A percentile compares a stretch with the other conserved stretches of the same genome.
Evolutionary conservation across 1,284 basidiomycete genomes (phyloP).

Genomic region (Trichosporon sp.): DNA sequence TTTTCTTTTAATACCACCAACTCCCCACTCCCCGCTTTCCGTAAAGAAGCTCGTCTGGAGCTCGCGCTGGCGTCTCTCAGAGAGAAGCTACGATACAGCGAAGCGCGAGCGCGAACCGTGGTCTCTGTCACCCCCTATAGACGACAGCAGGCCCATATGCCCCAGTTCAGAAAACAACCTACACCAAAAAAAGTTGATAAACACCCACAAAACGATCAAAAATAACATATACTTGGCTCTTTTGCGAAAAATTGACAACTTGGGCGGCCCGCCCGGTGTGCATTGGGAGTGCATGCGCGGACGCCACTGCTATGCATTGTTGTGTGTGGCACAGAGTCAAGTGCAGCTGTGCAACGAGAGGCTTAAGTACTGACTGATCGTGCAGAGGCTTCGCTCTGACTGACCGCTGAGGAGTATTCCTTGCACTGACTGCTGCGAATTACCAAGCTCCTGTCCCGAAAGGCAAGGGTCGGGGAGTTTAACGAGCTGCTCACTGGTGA

Average conservation of each 20-base stretch:
- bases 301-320: not conserved
- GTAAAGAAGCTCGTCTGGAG: not conserved
- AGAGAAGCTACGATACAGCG: not conserved
- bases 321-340: not conserved
- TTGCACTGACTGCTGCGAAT: too few relatives aligned
- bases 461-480: too few relatives aligned
- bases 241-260: not conserved
- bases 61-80: not conserved
- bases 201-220: not conserved
- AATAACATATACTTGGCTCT: not conserved
- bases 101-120: not conserved
- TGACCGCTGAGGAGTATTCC: too few relatives aligned
- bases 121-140: not conserved
- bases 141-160: not conserved
- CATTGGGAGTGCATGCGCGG: constrained; percentile 2
- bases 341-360: not conserved
- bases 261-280: not conserved
- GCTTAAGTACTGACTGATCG: too few relatives aligned
- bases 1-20: not conserved
- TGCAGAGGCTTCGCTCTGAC: too few relatives aligned
- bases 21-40: not conserved
- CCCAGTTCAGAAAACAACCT: not conserved
- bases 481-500: too few relatives aligned
- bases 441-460: too few relatives aligned
- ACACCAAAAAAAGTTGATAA: not conserved